Evolutionary conservation across 2,329 filamentous ascomycete genomes (phyloP).

Genomic region (Tolypocladium tundrense): DNA sequence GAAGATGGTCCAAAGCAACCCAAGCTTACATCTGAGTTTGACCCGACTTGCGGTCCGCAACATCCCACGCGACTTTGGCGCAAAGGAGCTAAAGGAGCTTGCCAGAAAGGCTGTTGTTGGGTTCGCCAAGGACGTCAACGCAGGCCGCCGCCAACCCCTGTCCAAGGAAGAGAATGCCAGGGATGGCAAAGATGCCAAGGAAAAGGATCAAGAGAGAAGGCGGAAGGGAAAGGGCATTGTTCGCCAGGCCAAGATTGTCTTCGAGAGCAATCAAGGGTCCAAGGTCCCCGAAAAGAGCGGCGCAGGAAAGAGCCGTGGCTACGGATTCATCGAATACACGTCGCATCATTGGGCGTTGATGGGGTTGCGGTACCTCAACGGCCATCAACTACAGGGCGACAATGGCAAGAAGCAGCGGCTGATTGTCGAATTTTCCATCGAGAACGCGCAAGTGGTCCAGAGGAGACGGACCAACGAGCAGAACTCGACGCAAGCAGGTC

Average conservation of each 20-base stretch:
- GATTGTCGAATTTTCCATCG: constrained; percentile 95
- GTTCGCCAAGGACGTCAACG: constrained; percentile 83
- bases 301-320: constrained; percentile 78
- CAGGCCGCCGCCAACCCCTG: constrained; percentile 61
- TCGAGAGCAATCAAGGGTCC: constrained; percentile 74
- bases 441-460: constrained; percentile 92
- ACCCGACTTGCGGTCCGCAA: constrained; percentile 89
- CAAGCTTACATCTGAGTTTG: constrained; percentile 76
- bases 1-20: constrained; percentile 83
- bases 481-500: constrained; percentile 18
- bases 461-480: constrained; percentile 42
- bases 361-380: constrained; percentile 90
- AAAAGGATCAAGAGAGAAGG: constrained; percentile 71
- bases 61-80: constrained; percentile 69
- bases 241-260: constrained; percentile 88
- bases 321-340: constrained; percentile 95
- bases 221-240: constrained; percentile 78
- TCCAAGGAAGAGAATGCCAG: constrained; percentile 83
- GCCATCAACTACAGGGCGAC: constrained; percentile 48
- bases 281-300: constrained; percentile 72
- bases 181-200: constrained; percentile 68
- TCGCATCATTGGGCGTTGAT: constrained; percentile 91
- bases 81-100: constrained; percentile 83
- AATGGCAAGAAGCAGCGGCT: constrained; percentile 77
- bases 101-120: constrained; percentile 88